Conservation (phyloP, 2,329 filamentous ascomycete genomes). For the Tolypocladium amazonense region DNA sequence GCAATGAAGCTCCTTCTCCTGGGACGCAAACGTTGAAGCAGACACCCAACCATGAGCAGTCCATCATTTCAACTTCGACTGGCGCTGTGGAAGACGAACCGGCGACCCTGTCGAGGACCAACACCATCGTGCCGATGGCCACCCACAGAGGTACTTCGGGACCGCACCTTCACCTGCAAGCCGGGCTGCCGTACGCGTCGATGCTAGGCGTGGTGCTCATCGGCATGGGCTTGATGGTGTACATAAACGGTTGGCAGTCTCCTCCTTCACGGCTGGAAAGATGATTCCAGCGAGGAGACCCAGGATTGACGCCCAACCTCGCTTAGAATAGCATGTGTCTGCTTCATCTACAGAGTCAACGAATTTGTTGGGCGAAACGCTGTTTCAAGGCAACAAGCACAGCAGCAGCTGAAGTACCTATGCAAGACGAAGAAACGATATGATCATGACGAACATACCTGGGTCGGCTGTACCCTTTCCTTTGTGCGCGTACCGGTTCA, state of each 20-base stretch:
- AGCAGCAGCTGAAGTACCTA: background rate
- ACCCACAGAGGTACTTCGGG: conserved; percentile 26
- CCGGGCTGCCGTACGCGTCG: conserved; percentile 64
- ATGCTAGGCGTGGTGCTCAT: conserved; percentile 75
- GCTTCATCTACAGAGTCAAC: background rate
- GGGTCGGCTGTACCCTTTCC: conserved; percentile 3
- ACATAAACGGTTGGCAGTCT: conserved; percentile 70
- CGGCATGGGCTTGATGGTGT: conserved; percentile 77
- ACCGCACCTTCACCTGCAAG: conserved; percentile 31
- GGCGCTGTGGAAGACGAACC: conserved; percentile 27
- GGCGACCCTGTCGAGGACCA: conserved; percentile 35
- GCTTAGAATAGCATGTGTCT: background rate
- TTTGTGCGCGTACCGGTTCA: background rate
- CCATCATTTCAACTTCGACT: conserved; percentile 10
- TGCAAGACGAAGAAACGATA: conserved; percentile 7
- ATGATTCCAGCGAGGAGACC: conserved; percentile 11
- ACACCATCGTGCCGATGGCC: conserved; percentile 35
- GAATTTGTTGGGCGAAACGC: background rate
- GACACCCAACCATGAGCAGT: background rate
- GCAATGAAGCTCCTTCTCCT: conserved; percentile 8
- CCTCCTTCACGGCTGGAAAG: conserved; percentile 21
- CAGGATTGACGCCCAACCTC: background rate
- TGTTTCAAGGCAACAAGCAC: background rate
- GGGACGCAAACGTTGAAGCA: background rate
- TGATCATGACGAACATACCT: conserved; percentile 6